phyloP scores from a whole-genome alignment of 306 rosid genomes.

The Ormosia emarginata region DNA sequence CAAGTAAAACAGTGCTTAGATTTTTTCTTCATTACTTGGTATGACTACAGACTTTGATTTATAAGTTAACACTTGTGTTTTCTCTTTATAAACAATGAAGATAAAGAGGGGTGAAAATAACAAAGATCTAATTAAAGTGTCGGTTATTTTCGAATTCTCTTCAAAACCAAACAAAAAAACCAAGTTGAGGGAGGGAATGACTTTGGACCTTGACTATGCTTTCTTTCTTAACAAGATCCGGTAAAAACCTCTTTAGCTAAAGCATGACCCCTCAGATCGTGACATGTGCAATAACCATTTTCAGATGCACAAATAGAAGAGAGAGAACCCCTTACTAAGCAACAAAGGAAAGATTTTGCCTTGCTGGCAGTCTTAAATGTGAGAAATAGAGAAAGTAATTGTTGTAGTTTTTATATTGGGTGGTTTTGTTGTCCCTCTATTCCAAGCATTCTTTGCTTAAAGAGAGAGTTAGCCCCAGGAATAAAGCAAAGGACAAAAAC shows the following conservation, averaged over 20 bases:
- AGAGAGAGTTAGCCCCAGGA: conserved; percentile 75
- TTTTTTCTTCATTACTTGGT: not conserved
- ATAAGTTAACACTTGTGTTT: not conserved
- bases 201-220: conserved; percentile 78
- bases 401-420: conserved; percentile 13
- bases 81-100: conserved; percentile 24
- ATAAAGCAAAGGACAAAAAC: conserved; percentile 62
- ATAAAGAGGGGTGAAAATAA: conserved; percentile 29
- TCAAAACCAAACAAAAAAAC: conserved; percentile 16
- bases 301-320: not conserved
- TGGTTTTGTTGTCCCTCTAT: conserved; percentile 60
- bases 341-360: conserved; percentile 12
- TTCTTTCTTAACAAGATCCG: conserved; percentile 69
- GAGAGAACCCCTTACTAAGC: not conserved
- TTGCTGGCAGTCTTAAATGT: conserved; percentile 7
- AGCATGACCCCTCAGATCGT: conserved; percentile 29
- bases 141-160: conserved; percentile 21
- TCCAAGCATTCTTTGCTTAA: conserved; percentile 88
- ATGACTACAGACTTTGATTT: not conserved
- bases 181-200: conserved; percentile 10
- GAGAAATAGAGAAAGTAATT: conserved; percentile 23
- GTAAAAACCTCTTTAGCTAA: conserved; percentile 54
- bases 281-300: conserved; percentile 45
- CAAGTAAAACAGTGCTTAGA: not conserved
- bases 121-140: conserved; percentile 29